These are phyloP conservation scores for Gynochthodes officinalis DNA, from an alignment of 257 asterid species.

Conservation along the genomic window DNA sequence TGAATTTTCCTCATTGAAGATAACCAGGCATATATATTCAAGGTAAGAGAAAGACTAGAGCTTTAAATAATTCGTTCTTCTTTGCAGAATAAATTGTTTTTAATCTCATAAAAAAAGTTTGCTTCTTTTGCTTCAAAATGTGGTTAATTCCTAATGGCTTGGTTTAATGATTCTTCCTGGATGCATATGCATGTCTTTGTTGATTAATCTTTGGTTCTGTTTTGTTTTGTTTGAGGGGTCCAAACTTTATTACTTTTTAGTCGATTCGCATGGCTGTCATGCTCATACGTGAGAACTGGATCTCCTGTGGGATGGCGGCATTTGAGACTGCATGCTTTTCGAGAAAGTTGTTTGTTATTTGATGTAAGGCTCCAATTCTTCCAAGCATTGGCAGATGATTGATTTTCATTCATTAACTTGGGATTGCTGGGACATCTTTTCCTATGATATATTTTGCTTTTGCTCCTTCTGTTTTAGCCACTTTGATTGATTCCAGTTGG, in stretches of 20 bases:
- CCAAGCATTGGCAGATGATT: background rate
- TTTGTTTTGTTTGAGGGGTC: too few species aligned
- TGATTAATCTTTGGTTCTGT: background rate
- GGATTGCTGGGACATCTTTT: too few species aligned
- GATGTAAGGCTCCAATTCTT: background rate
- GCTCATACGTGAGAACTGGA: background rate
- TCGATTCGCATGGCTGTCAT: background rate
- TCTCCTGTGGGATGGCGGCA: background rate
- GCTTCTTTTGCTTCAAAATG: background rate
- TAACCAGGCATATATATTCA: background rate
- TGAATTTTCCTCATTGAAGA: background rate
- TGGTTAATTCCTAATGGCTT: background rate
- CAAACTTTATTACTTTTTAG: background rate
- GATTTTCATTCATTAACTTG: background rate
- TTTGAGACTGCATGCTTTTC: background rate
- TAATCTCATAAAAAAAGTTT: too few species aligned
- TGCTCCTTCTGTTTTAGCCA: background rate
- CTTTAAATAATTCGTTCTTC: background rate
- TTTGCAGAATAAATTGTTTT: too few species aligned
- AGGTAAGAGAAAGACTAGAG: background rate
- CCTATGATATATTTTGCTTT: too few species aligned
- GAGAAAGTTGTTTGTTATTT: background rate
- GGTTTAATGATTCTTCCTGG: background rate
- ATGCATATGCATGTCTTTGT: background rate
- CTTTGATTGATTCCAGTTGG: slow-evolving; percentile 5